Evolutionary conservation across 75 land plant genomes (phyloP).

Genomic region (Cunninghamia lanceolata): DNA sequence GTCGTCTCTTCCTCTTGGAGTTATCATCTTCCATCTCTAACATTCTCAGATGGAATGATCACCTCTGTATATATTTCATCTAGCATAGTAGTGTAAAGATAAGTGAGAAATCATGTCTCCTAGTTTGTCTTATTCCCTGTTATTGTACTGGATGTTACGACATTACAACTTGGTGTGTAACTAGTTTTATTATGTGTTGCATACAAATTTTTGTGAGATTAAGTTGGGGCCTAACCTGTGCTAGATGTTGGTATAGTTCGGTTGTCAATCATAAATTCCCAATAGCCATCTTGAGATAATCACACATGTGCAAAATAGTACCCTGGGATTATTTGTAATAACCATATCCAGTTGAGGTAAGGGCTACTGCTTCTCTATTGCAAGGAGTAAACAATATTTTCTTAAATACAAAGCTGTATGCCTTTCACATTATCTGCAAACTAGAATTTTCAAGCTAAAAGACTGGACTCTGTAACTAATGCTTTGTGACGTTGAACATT

Average conservation of each 20-base stretch:
- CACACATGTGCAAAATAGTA: neutral
- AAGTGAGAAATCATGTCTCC: neutral
- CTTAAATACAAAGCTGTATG: neutral
- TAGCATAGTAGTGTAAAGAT: neutral
- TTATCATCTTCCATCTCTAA: neutral
- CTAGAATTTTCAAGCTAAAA: neutral
- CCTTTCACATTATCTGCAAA: neutral
- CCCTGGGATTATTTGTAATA: neutral
- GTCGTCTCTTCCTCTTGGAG: neutral
- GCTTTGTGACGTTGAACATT: neutral
- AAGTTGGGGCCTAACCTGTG: neutral
- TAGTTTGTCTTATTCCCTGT: neutral
- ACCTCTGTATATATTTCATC: neutral
- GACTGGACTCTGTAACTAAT: neutral
- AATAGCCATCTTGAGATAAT: neutral
- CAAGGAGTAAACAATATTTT: neutral
- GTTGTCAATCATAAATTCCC: neutral
- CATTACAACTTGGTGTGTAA: neutral
- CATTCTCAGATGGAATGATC: neutral
- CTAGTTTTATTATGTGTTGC: neutral
- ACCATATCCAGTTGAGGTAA: neutral
- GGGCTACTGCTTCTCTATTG: no score
- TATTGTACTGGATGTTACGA: neutral
- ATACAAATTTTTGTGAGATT: neutral
- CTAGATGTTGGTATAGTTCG: neutral